These are phyloP conservation scores for Metschnikowia drakensbergensis DNA, from an alignment of 805 yeast genomes.

Conservation along the genomic window DNA sequence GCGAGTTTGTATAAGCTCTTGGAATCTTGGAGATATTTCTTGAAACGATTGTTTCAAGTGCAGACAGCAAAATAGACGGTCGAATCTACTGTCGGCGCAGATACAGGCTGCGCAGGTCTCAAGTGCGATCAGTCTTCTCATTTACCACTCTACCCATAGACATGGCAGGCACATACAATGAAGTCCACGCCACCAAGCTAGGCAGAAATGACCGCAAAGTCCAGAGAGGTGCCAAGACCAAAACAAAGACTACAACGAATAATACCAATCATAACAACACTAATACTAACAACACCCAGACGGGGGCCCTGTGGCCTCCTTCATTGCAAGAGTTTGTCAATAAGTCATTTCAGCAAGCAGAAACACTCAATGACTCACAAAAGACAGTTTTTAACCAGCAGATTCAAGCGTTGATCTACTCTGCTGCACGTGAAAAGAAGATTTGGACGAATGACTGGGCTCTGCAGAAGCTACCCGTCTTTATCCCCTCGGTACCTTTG, in stretches of 20 bases:
- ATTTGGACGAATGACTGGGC: conserved; percentile 55
- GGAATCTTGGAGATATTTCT: background rate
- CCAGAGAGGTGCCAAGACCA: conserved; percentile 1
- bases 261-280: background rate
- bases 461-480: conserved; percentile 46
- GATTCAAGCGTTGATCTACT: conserved; percentile 45
- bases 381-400: conserved; percentile 45
- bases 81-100: background rate
- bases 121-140: background rate
- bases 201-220: conserved; percentile 5
- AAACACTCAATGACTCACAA: conserved; percentile 28
- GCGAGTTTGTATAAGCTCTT: background rate
- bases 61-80: background rate
- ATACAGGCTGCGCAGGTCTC: conserved; percentile 4
- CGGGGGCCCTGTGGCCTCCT: conserved; percentile 49
- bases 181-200: conserved; percentile 20
- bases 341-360: conserved; percentile 40
- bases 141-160: conserved; percentile 1
- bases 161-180: conserved; percentile 22
- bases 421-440: conserved; percentile 43
- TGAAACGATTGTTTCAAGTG: background rate
- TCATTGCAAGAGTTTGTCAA: conserved; percentile 49
- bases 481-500: conserved; percentile 19
- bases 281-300: background rate
- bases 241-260: background rate